Evolutionary conservation across 768 basidiomycete genomes (phyloP), one percentile per base, ranked within the genome.

Genomic region (Termitomyces sp.): DNA sequence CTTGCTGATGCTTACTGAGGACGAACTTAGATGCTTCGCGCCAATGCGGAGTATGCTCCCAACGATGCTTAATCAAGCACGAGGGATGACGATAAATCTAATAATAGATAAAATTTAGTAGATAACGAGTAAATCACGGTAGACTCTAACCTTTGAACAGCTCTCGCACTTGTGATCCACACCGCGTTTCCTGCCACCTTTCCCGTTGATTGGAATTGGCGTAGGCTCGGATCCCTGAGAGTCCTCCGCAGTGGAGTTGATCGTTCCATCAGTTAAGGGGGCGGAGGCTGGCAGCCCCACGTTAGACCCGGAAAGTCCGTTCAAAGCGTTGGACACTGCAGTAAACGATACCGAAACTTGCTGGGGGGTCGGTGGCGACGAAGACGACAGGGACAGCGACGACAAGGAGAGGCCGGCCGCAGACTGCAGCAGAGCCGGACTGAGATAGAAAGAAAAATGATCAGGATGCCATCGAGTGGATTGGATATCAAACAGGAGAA

Each of bases 21-120:
- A 94, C 84, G 64, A 95, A 86, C 69, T 95, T 92, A 62, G 89
- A 77, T 17, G 95, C 90, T 69, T 95, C 92, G 43, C 90, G 87
- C 96, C 96, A 98, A 66, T 97, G 94, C 19, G 92, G 91, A 34
- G 91, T 92, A 68, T 96, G 93, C 67, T 98, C 95, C 96, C 96
- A 98, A 34, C 96, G 89, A 68, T 98, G 96, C 72, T 98, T 98
- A 72, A 95, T 91, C 47, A 98, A 78, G 72, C 95, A 98, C 12
- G 90, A 92, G 2, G 94, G 94, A 72, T 98, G 95, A 52, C 89
- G 85, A 70, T 92, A 93, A 38, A 91, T 85, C 89, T 91, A 67
- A 40, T 31, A 43, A 54, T 49, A 48, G 34, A 42, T 54, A 27
- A 34, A 54, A 38, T 46, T 47, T 55, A 51, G 42, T 55, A 54